These are phyloP conservation scores for Aspergillus thermomutatus DNA, from an alignment of 2,329 filamentous ascomycete genomes.

Conservation along the genomic window DNA sequence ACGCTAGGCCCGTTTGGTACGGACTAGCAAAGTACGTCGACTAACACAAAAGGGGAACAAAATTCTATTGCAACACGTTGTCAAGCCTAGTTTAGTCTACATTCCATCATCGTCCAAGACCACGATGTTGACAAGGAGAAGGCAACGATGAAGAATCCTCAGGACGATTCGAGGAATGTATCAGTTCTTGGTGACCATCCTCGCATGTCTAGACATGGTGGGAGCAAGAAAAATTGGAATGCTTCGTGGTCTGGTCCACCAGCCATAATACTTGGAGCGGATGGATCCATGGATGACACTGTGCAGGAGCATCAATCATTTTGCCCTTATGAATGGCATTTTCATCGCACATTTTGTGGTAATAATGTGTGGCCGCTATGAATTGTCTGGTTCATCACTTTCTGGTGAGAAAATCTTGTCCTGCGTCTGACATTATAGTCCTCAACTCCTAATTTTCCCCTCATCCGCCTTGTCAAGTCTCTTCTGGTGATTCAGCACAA, in stretches of 20 bases:
- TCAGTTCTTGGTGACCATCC: neutral
- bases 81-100: neutral
- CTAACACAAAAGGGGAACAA: neutral
- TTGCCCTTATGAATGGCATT: neutral
- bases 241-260: conserved; percentile 2
- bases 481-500: too few species aligned
- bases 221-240: conserved; percentile 1
- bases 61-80: neutral
- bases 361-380: neutral
- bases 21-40: neutral
- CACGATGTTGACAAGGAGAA: too few species aligned
- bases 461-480: too few species aligned
- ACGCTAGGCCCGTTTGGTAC: neutral
- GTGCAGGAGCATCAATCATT: neutral
- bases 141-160: neutral
- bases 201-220: neutral
- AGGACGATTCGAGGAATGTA: neutral
- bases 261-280: neutral
- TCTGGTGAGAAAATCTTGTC: neutral
- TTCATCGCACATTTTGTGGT: neutral
- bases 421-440: too few species aligned
- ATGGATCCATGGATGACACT: neutral
- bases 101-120: neutral
- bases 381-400: neutral
- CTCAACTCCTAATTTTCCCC: too few species aligned